A percentile compares a stretch with the other conserved stretches of the same genome.
These are phyloP conservation scores for Cylindrodendrum hubeiense DNA, from an alignment of 2,329 filamentous ascomycete species.

Conservation along the genomic window DNA sequence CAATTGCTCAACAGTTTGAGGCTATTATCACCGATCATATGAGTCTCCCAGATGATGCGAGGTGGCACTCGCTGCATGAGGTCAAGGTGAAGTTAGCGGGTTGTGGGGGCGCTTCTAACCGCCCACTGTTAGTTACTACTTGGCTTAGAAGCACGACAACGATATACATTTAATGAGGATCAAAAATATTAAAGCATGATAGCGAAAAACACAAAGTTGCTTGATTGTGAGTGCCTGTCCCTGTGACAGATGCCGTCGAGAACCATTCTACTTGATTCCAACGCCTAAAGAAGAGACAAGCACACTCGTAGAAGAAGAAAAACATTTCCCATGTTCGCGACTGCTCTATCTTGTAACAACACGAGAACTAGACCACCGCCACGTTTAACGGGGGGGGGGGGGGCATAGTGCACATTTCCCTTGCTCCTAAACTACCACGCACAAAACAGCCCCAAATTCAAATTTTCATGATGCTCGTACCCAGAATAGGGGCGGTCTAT, in stretches of 20 bases:
- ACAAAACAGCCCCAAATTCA: not conserved
- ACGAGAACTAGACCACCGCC: not conserved
- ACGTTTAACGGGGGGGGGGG: too few species aligned
- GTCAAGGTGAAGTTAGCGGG: not conserved
- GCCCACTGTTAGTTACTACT: not conserved
- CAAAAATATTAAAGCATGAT: not conserved
- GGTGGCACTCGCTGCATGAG: not conserved
- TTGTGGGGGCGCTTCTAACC: not conserved
- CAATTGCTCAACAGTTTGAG: not conserved
- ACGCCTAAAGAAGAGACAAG: not conserved
- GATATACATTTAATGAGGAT: too few species aligned
- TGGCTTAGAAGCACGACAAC: not conserved
- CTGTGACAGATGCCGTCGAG: not conserved
- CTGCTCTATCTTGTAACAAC: not conserved
- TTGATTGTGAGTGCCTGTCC: not conserved
- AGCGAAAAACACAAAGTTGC: not conserved
- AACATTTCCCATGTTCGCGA: not conserved
- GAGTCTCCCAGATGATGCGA: not conserved
- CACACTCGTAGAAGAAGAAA: not conserved
- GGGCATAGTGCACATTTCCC: not conserved
- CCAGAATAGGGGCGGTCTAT: not conserved
- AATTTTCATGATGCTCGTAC: not conserved
- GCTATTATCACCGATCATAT: not conserved
- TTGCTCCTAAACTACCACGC: not conserved
- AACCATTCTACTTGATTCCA: not conserved